Evolutionary conservation across 2,329 filamentous ascomycete species (phyloP), one percentile per base, ranked within the genome.

Genomic region (Diaporthe sp.): DNA sequence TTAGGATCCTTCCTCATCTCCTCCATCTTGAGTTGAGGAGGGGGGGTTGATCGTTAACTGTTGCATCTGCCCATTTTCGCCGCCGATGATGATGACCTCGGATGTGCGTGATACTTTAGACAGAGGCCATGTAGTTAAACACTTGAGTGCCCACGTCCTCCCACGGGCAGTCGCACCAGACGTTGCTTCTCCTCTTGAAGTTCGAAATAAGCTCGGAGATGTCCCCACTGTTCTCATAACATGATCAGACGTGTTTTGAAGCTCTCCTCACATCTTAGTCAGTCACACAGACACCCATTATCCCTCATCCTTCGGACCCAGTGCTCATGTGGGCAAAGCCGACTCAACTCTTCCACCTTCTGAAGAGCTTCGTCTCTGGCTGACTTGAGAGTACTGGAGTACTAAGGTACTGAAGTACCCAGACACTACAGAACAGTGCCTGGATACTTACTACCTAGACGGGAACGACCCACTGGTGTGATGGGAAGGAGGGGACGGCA

Each of bases 251-350:
- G 28, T 50, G 61, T 25, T 35, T 67, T 67, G 61, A 67, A 38
- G 42, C 42, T 67, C 61, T 67, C 61, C 30, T 52, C 45, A 52
- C 30, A 42, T 50, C 61, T 67, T 67, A 67, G 61, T 67, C 61
- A 50, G 61, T 42, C 42, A 66, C 60, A 35, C 19, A 35, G 60
- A 28, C 61, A 35, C 28, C 38, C 33, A 50, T 50, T 13, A 35
- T 67, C 61, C 61, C 28, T 50, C 61, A 45, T 25, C 30, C 22
- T 35, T 25, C 22, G 22, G 25, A 28, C 35, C 28, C 30, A 10
- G 30, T 50, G 22, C 45, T 12, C 25, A 22, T 25, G 30, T 67
- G 12, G 25, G 30, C 22, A 10, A 33, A 13, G 6, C 42, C 42
- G 19, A 30, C 4, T 35, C 60, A 15, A 28, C 30, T 17, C 6